Conservation (phyloP, 345 rosid species). For the Citrus trifoliata region DNA sequence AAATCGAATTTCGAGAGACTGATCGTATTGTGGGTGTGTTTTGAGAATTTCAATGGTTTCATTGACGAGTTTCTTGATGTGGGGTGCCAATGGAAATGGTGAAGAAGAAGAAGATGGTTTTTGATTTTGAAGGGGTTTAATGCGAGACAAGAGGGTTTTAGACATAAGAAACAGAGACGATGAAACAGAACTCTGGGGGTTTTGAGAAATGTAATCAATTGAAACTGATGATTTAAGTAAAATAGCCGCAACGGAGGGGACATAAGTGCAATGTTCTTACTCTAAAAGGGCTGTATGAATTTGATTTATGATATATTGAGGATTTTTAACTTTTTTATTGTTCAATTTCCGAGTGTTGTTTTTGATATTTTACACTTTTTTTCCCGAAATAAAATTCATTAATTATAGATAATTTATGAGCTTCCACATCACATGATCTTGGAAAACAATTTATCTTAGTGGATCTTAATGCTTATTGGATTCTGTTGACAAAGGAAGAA, state of each 20-base stretch:
- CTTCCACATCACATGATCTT: too few relatives aligned
- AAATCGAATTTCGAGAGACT: constrained; percentile 39
- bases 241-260: background rate
- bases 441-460: too few relatives aligned
- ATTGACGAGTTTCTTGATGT: constrained; percentile 36
- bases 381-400: too few relatives aligned
- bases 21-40: constrained; percentile 44
- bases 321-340: background rate
- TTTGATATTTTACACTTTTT: background rate
- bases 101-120: constrained; percentile 23
- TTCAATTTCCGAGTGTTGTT: too few relatives aligned
- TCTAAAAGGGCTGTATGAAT: background rate
- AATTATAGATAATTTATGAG: too few relatives aligned
- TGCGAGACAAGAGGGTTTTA: constrained; percentile 64
- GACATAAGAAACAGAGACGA: constrained; percentile 43
- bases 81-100: constrained; percentile 30
- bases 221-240: background rate
- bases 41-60: constrained; percentile 54
- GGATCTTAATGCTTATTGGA: background rate
- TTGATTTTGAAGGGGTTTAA: constrained; percentile 49
- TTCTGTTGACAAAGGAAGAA: background rate
- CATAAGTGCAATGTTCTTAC: background rate
- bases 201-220: background rate
- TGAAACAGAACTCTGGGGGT: background rate
- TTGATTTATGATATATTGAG: background rate